These are phyloP conservation scores for Glutinoglossum americanum DNA, from an alignment of 495 filamentous ascomycete genomes.

Conservation along the genomic window DNA sequence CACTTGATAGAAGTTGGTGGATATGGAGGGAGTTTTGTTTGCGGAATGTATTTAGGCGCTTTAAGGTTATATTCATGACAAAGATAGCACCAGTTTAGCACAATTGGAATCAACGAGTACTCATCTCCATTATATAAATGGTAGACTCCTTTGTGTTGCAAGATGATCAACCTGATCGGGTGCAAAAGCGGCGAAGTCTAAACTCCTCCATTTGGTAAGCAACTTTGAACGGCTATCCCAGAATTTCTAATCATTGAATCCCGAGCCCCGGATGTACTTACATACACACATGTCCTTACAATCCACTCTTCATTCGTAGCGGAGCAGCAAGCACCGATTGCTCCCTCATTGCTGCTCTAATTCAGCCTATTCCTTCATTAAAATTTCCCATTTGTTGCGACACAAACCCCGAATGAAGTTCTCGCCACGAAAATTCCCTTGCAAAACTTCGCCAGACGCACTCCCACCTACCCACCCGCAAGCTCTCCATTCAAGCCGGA, in stretches of 20 bases:
- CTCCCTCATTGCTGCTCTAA: neutral
- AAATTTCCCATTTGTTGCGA: neutral
- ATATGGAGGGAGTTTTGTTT: neutral
- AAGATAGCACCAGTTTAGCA: neutral
- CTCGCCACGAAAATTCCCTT: neutral
- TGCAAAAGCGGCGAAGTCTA: neutral
- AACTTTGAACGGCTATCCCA: neutral
- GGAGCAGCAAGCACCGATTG: neutral
- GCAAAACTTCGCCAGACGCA: neutral
- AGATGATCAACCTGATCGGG: neutral
- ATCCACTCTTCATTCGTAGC: neutral
- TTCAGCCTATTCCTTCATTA: neutral
- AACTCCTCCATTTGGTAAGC: neutral
- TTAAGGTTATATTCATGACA: neutral
- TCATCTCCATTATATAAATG: neutral
- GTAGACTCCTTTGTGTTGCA: too few species aligned
- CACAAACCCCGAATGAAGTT: neutral
- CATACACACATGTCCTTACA: too few species aligned
- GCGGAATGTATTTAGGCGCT: neutral
- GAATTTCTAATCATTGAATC: neutral
- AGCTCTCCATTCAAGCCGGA: conserved; percentile 7
- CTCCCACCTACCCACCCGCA: conserved; percentile 16
- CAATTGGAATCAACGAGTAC: neutral
- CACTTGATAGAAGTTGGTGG: neutral
- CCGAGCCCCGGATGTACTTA: neutral